Conservation (phyloP, 2,329 filamentous ascomycete species). For the Akanthomyces lecanii region DNA sequence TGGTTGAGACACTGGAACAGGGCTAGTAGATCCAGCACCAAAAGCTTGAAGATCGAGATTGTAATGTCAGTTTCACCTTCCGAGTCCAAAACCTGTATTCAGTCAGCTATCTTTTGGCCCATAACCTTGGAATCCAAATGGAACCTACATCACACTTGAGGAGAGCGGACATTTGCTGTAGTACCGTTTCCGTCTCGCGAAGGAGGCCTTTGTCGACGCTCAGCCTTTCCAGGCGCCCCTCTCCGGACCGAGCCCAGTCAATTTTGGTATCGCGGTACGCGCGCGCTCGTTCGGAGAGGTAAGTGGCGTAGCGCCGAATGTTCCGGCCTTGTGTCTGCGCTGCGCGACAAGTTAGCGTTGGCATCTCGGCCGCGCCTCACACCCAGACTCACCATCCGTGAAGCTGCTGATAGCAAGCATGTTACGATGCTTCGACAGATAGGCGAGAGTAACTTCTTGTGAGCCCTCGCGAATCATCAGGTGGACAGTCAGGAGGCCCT, state of each 20-base stretch:
- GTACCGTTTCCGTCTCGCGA: slow-evolving; percentile 85
- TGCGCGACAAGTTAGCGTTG: slow-evolving; percentile 32
- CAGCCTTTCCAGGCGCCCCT: slow-evolving; percentile 77
- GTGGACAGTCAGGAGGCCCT: slow-evolving; percentile 91
- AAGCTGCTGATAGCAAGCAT: slow-evolving; percentile 85
- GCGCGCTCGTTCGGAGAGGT: slow-evolving; percentile 75
- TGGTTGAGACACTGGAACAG: slow-evolving; percentile 96
- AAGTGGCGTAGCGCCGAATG: slow-evolving; percentile 86
- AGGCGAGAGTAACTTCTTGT: slow-evolving; percentile 80
- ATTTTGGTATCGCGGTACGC: slow-evolving; percentile 80
- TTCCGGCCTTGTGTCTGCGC: slow-evolving; percentile 94
- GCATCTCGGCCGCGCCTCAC: too few relatives aligned
- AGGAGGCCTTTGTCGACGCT: slow-evolving; percentile 88
- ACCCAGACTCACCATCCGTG: slow-evolving; percentile 69
- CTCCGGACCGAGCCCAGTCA: slow-evolving; percentile 83
- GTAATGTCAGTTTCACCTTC: slow-evolving; percentile 97
- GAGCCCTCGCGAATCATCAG: slow-evolving; percentile 96
- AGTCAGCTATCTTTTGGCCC: slow-evolving; percentile 14
- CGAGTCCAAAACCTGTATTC: slow-evolving; percentile 67
- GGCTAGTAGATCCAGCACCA: slow-evolving; percentile 84
- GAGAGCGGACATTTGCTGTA: slow-evolving; percentile 79
- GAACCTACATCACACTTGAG: slow-evolving; percentile 80
- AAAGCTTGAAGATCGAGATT: slow-evolving; percentile 83
- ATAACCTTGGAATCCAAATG: too few relatives aligned
- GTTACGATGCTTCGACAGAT: slow-evolving; percentile 76